Conservation (phyloP, 2,329 filamentous ascomycete genomes). For the Claviceps quebecensis region DNA sequence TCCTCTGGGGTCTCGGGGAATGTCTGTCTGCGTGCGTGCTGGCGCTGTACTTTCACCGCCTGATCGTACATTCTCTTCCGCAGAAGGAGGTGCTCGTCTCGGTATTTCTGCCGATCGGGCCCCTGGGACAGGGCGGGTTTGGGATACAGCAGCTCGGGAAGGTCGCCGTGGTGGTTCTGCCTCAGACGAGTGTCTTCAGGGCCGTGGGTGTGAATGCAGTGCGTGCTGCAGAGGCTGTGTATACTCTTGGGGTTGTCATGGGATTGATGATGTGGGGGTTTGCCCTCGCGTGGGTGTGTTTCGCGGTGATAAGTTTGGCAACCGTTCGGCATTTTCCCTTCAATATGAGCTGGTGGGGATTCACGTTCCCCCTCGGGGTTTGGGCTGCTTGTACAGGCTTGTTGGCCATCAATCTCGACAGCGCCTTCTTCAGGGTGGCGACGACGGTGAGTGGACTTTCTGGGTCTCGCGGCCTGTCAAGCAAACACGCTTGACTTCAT, state of each 20-base stretch:
- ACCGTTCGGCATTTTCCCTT: constrained; percentile 28
- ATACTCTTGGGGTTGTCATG: constrained; percentile 38
- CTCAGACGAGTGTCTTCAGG: constrained; percentile 29
- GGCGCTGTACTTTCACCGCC: constrained; percentile 54
- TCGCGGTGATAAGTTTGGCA: constrained; percentile 26
- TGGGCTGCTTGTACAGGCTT: constrained; percentile 26
- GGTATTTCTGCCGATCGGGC: constrained; percentile 52
- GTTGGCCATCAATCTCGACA: constrained; percentile 27
- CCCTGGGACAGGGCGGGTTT: constrained; percentile 52
- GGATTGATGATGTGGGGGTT: constrained; percentile 32
- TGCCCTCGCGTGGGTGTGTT: constrained; percentile 28
- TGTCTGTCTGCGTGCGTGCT: constrained; percentile 46
- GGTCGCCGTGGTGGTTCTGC: constrained; percentile 28
- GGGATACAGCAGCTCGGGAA: constrained; percentile 37
- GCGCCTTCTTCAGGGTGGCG: constrained; percentile 27
- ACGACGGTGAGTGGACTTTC: constrained; percentile 18
- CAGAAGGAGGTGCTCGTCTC: constrained; percentile 54
- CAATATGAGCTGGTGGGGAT: constrained; percentile 35
- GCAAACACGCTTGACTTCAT: neutral
- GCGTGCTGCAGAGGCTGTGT: constrained; percentile 31
- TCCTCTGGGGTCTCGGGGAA: constrained; percentile 53
- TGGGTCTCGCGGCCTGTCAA: neutral
- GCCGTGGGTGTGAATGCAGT: constrained; percentile 19
- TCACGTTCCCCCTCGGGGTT: constrained; percentile 33
- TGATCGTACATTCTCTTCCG: constrained; percentile 52